phyloP scores from a whole-genome alignment of 139 green algal genomes.

The Micromonas pusilla region DNA sequence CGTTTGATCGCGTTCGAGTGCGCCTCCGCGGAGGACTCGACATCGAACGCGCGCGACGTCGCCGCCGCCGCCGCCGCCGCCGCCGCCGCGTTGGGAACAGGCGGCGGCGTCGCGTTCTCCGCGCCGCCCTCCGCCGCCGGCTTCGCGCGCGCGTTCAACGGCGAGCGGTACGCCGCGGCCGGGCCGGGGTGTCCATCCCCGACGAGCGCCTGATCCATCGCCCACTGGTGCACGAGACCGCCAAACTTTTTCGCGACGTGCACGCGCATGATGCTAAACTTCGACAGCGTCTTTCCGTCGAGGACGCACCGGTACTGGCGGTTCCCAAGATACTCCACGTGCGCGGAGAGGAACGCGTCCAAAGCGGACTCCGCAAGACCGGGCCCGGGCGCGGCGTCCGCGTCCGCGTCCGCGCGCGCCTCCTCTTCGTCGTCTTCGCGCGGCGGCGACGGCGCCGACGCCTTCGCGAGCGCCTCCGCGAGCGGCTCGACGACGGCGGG shows the following conservation, averaged over 20 bases:
- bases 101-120: too few relatives aligned
- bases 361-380: background rate
- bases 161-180: too few relatives aligned
- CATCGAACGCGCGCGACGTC: too few relatives aligned
- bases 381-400: background rate
- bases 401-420: background rate
- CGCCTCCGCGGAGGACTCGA: background rate
- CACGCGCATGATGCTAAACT: slow-evolving; percentile 21
- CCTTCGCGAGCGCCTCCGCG: too few relatives aligned
- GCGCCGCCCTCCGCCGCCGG: too few relatives aligned
- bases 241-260: slow-evolving; percentile 23
- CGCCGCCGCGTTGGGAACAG: too few relatives aligned
- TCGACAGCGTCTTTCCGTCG: slow-evolving; percentile 17
- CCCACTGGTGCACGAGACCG: background rate
- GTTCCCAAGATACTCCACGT: slow-evolving; percentile 26
- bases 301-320: slow-evolving; percentile 23
- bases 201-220: background rate
- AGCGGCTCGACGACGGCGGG: too few relatives aligned
- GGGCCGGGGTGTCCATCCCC: too few relatives aligned
- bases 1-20: background rate
- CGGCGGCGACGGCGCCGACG: too few relatives aligned
- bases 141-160: too few relatives aligned
- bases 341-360: slow-evolving; percentile 2
- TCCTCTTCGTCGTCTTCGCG: too few relatives aligned
- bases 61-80: too few relatives aligned